Conservation (phyloP, 305 asterid genomes). For the Solanum hybrid region DNA sequence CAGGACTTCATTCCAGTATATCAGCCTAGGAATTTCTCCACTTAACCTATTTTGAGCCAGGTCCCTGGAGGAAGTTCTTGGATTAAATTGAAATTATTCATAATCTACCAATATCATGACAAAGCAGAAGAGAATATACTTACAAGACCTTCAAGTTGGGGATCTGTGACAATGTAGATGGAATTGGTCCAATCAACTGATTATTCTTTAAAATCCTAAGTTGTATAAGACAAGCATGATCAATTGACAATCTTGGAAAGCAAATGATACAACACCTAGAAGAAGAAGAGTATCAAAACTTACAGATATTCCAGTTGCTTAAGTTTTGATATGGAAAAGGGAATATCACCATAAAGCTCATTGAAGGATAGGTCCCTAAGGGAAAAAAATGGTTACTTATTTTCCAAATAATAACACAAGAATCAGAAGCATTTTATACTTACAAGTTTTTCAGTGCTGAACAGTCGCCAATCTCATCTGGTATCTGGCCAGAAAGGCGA, state of each 20-base stretch:
- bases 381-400: not conserved
- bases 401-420: not conserved
- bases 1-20: slow-evolving; percentile 94
- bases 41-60: slow-evolving; percentile 82
- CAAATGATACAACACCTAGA: not conserved
- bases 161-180: slow-evolving; percentile 92
- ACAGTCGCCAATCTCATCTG: slow-evolving; percentile 98
- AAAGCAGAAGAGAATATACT: slow-evolving; percentile 24
- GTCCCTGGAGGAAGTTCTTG: slow-evolving; percentile 41
- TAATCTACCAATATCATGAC: not conserved
- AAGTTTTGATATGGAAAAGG: slow-evolving; percentile 84
- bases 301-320: slow-evolving; percentile 82
- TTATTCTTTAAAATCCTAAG: slow-evolving; percentile 66
- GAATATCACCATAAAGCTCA: slow-evolving; percentile 83
- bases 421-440: slow-evolving; percentile 9
- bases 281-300: slow-evolving; percentile 16
- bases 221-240: not conserved
- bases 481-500: slow-evolving; percentile 85
- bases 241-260: not conserved
- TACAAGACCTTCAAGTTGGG: slow-evolving; percentile 85
- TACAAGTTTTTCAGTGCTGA: slow-evolving; percentile 50
- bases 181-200: slow-evolving; percentile 85
- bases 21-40: slow-evolving; percentile 89
- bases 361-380: slow-evolving; percentile 86
- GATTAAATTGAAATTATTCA: not conserved